Evolutionary conservation across 768 basidiomycete species (phyloP).

Genomic region (Leccinum uliginosum): DNA sequence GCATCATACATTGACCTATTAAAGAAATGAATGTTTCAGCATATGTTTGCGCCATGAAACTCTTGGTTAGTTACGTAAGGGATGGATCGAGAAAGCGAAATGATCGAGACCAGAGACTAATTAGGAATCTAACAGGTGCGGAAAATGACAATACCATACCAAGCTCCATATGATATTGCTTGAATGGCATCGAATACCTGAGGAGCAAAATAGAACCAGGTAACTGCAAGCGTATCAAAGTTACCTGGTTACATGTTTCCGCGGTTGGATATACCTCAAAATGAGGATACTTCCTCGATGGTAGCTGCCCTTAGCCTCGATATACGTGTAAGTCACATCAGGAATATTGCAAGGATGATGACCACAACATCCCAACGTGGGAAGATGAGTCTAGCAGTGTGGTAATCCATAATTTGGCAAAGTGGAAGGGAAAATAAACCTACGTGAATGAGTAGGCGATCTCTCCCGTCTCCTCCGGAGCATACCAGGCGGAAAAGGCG

Average conservation of each 20-base stretch:
- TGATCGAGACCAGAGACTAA: conserved; percentile 13
- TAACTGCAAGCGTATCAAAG: conserved; percentile 51
- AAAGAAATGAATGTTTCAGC: too few species aligned
- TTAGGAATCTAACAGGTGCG: conserved; percentile 7
- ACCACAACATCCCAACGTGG: conserved; percentile 97
- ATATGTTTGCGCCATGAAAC: too few species aligned
- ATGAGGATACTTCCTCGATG: conserved; percentile 95
- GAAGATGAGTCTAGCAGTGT: conserved; percentile 75
- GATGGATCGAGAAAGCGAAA: not conserved
- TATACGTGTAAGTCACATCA: conserved; percentile 98
- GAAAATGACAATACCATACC: conserved; percentile 1
- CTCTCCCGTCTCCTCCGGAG: conserved; percentile 79
- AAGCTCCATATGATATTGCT: conserved; percentile 10
- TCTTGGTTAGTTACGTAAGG: conserved; percentile 1
- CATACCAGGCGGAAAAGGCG: conserved; percentile 95
- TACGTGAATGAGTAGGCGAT: conserved; percentile 91
- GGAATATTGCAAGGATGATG: conserved; percentile 92
- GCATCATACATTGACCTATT: conserved; percentile 85
- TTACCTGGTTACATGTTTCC: not conserved
- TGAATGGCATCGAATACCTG: conserved; percentile 22
- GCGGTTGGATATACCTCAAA: conserved; percentile 57
- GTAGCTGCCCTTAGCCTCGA: conserved; percentile 97
- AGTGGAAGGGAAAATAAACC: conserved; percentile 29
- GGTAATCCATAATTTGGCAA: not conserved
- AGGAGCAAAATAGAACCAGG: conserved; percentile 88